Conservation (phyloP, 2,329 filamentous ascomycete genomes). For the Capronia americana region DNA sequence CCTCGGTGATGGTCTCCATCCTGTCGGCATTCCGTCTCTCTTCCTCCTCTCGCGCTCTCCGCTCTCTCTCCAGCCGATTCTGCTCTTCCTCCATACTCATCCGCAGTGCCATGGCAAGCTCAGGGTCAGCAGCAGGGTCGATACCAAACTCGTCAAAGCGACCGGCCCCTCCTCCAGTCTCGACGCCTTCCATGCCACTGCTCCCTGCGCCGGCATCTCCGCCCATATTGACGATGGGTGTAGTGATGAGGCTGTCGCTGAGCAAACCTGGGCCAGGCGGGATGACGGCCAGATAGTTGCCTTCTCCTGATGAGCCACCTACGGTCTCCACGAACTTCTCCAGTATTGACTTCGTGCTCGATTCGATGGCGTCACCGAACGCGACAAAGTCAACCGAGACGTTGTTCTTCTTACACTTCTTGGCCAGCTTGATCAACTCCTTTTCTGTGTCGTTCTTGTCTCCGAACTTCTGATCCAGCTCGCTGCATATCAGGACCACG, state of each 20-base stretch:
- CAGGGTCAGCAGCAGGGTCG: conserved; percentile 89
- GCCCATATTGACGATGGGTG: conserved; percentile 75
- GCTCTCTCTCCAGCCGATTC: conserved; percentile 85
- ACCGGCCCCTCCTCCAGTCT: conserved; percentile 59
- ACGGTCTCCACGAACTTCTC: conserved; percentile 92
- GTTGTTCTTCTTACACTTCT: conserved; percentile 98
- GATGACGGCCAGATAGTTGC: conserved; percentile 88
- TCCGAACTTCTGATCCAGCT: conserved; percentile 59
- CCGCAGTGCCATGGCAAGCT: conserved; percentile 88
- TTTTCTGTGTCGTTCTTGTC: conserved; percentile 77
- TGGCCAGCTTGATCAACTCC: conserved; percentile 84
- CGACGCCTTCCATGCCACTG: conserved; percentile 62
- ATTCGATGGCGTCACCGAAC: conserved; percentile 85
- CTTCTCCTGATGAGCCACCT: conserved; percentile 77
- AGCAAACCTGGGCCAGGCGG: conserved; percentile 90
- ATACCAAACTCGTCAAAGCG: conserved; percentile 81
- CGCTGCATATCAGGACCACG: conserved; percentile 95
- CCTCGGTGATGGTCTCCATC: conserved; percentile 82
- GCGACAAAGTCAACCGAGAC: conserved; percentile 93
- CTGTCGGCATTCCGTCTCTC: conserved; percentile 66
- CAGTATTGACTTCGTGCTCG: conserved; percentile 87
- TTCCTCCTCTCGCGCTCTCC: conserved; percentile 72
- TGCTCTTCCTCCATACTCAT: conserved; percentile 99
- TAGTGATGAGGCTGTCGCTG: conserved; percentile 87
- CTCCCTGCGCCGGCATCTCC: conserved; percentile 66